Evolutionary conservation across 2,329 filamentous ascomycete genomes (phyloP), one percentile per base, ranked within the genome.

Genomic region (Penicillium paneum): DNA sequence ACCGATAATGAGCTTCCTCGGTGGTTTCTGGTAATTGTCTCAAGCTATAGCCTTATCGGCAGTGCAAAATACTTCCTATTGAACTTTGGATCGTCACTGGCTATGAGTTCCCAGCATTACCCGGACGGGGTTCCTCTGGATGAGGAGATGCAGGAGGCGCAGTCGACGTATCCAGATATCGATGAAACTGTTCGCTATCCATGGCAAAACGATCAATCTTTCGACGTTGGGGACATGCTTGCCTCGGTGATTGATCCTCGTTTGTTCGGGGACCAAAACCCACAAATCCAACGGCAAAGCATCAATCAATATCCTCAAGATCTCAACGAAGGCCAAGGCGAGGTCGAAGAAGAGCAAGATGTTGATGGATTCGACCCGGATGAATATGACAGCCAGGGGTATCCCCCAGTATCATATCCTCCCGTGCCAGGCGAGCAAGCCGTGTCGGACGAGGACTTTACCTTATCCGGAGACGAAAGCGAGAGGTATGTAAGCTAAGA

Each of bases 201-300:
- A 40, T 73, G 68, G 70, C 68, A 69, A 49, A 62, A 58, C 7
- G 49, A 24, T 17, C 63, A 64, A 49, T 54, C 60, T 34, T 38
- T 56, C 10, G 41, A 44, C 11, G 24, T 54, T 10, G 52, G 54
- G 13, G 58, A 66, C 3, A 28, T 63, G 26, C 49, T 62, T 44
- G 49, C 64, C 12, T 64, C 67, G 1, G 65, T 67, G 47, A 60
- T 73, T 50, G 71, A 73, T 38, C 71, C 71, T 31, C 66, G 69
- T 41, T 60, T 73, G 43, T 72, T 70, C 54, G 63, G 55, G 47
- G 67, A 57, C 24, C 50, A 64, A 6, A 63, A 64, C 17, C n/a
- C 62, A 15, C 50, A 56, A 19, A 17, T n/a, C 15, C 45, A 42
- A 4, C 26, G 26, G 1, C 39, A 54, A 34, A 50, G 46, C 32